phyloP scores from a whole-genome alignment of 371 early-diverging fungal species.

The Capillidium heterosporum region DNA sequence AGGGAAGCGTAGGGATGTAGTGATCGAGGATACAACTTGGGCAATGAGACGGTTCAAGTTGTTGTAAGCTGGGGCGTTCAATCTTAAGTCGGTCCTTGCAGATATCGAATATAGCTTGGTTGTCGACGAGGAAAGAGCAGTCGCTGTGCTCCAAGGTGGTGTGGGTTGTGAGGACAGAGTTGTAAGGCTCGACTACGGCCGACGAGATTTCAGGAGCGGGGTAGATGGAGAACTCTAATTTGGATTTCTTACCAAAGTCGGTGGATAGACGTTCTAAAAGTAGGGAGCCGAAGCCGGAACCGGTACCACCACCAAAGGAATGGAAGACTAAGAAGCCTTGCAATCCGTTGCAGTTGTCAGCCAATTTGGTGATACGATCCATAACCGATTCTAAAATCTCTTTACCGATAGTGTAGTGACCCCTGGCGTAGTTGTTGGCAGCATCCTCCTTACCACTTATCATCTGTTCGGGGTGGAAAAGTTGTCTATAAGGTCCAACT shows the following conservation, averaged over 20 bases:
- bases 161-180: slow-evolving; percentile 97
- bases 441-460: slow-evolving; percentile 99
- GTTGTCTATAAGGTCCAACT: slow-evolving; percentile 64
- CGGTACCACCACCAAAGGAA: slow-evolving; percentile 98
- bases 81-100: slow-evolving; percentile 97
- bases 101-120: slow-evolving; percentile 98
- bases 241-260: slow-evolving; percentile 98
- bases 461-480: slow-evolving; percentile 98
- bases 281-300: slow-evolving; percentile 97
- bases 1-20: slow-evolving; percentile 96
- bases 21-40: slow-evolving; percentile 99
- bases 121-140: slow-evolving; percentile 99
- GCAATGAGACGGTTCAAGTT: slow-evolving; percentile 98
- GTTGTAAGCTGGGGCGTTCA: slow-evolving; percentile 90
- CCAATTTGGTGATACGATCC: slow-evolving; percentile 92
- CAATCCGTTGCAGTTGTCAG: slow-evolving; percentile 94
- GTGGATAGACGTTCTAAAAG: slow-evolving; percentile 92
- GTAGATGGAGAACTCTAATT: slow-evolving; percentile 98
- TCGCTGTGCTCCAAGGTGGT: slow-evolving; percentile 97
- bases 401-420: slow-evolving; percentile 99
- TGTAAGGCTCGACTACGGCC: slow-evolving; percentile 96
- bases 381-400: slow-evolving; percentile 91
- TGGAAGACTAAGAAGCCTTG: slow-evolving; percentile 96
- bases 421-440: slow-evolving; percentile 99
- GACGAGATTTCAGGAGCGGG: slow-evolving; percentile 98